Base-by-base conservation (phyloP, 176 grass and related monocot genomes). In the Oropetium thomaeum region DNA sequence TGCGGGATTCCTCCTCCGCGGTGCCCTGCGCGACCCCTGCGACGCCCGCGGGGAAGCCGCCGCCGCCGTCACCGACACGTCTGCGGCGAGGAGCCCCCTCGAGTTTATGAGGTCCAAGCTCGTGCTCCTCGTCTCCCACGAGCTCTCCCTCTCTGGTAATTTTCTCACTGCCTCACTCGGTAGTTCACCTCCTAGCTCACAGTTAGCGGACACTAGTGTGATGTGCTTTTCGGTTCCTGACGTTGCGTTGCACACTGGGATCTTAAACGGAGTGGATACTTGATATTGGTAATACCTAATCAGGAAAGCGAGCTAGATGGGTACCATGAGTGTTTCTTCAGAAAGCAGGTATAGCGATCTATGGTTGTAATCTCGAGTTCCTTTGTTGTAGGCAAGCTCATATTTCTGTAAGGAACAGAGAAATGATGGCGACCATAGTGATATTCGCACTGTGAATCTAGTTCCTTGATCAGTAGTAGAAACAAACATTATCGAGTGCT, bases 121-220 rank as follows among this genome's bases (percentile, higher is more conserved):
- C 52, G 91, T 95, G 41, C 89, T 98, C 17, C 89, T 98, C 38
- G 89, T 95, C 58, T 95, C 96, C 16, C 96, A 98, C 35, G 91
- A 98, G 68, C 96, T 99, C 64, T 95, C 96, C 39, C 96, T 99
- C 45, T 99, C 96, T 3, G 96, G 96, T 99, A 88, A 80, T 57
- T 68, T 73, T 11, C 61, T 58, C 52, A 12, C 42, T 22, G 49
- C 12, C 61, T 58, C 52, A 12, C 42, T 22, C 41, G 7, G 73
- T 75, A 32, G 31, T 62, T 83, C 26, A 53, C 8, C 74, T 86
- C 11, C 17, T 62, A 75, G 39, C 27, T 38, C 58, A 75, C 54
- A 33, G 40, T 51, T 51, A 6, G 26, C 14, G 23, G 55, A 78
- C 26, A 78, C 26, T 51, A 20, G 10, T 51, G 41, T 69, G 74